Conservation (phyloP, 305 asterid species). For the Stenogyne calaminthoides region DNA sequence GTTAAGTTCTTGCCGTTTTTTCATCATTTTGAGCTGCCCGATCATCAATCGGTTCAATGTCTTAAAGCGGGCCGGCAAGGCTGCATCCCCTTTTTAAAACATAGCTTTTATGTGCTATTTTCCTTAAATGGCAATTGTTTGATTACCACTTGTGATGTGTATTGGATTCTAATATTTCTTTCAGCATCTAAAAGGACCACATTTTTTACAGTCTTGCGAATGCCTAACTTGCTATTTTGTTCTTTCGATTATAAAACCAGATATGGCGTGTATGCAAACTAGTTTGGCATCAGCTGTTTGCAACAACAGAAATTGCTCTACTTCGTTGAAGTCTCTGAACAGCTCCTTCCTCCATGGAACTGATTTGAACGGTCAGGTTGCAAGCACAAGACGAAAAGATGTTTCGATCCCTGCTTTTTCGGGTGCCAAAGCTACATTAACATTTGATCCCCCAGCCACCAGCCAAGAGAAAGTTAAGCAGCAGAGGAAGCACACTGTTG, state of each 20-base stretch:
- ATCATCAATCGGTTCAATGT: no score
- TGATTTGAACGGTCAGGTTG: constrained; percentile 43
- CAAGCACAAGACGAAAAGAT: constrained; percentile 40
- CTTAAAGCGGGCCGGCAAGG: no score
- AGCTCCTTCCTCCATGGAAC: constrained; percentile 61
- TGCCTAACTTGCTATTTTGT: no score
- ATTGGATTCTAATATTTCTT: background rate
- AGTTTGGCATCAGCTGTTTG: constrained; percentile 65
- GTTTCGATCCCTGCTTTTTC: constrained; percentile 29
- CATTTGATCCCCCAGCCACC: constrained; percentile 68
- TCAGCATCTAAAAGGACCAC: background rate
- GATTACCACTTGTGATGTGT: background rate
- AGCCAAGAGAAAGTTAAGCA: constrained; percentile 53
- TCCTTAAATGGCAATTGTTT: background rate
- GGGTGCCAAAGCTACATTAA: constrained; percentile 64
- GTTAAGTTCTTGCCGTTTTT: no score
- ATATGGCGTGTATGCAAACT: constrained; percentile 78
- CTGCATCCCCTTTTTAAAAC: no score
- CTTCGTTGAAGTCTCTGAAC: constrained; percentile 46
- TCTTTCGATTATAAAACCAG: constrained; percentile 10
- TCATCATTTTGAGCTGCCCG: no score
- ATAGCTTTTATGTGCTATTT: background rate
- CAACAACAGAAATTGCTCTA: constrained; percentile 52
- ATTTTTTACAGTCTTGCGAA: no score
- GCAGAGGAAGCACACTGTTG: constrained; percentile 79